Conservation (phyloP, 1,284 basidiomycete species). For the Pyrrhoderma noxium region DNA sequence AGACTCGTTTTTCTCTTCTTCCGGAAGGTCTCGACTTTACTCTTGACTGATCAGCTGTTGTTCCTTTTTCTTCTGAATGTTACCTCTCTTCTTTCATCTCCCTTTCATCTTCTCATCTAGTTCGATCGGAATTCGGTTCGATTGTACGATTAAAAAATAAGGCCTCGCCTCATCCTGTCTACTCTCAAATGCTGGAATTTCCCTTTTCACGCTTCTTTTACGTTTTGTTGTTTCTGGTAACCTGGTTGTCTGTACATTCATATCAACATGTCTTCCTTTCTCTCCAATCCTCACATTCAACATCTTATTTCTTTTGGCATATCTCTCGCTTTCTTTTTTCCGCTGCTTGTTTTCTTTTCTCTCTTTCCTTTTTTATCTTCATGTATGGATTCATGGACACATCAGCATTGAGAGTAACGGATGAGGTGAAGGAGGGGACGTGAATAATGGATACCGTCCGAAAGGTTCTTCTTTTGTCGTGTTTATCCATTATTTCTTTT, state of each 20-base stretch:
- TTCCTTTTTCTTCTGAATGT: background rate
- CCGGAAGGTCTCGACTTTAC: no score
- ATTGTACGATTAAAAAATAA: slow-evolving; percentile 8
- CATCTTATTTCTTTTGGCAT: background rate
- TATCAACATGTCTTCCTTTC: background rate
- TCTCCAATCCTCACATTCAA: background rate
- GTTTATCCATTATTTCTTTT: no score
- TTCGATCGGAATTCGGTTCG: slow-evolving; percentile 1
- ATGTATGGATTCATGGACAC: slow-evolving; percentile 1
- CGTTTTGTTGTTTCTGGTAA: background rate
- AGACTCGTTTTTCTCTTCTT: background rate
- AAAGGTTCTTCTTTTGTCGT: no score
- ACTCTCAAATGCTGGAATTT: no score
- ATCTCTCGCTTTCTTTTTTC: background rate
- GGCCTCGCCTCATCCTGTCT: background rate
- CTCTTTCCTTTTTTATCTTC: background rate
- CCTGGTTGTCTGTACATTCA: background rate
- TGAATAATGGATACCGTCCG: no score
- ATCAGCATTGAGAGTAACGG: background rate
- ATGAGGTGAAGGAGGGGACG: background rate
- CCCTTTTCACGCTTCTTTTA: background rate
- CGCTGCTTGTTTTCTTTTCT: background rate
- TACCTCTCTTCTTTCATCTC: background rate
- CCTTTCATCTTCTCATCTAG: background rate
- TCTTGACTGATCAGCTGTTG: background rate